Evolutionary conservation across 1,284 basidiomycete species (phyloP).

Genomic region (Somion occarium): DNA sequence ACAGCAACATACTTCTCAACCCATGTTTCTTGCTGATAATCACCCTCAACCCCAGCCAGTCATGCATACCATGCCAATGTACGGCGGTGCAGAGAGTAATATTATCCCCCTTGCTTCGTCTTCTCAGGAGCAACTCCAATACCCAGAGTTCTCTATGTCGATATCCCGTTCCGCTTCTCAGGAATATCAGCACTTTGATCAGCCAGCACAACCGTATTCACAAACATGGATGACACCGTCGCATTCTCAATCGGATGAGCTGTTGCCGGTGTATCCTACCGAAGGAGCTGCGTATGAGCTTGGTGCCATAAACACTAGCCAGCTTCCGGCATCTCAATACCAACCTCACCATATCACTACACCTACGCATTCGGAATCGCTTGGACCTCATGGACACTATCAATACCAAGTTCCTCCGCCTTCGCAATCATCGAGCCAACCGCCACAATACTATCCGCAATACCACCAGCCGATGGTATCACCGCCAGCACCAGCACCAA

Average conservation of each 20-base stretch:
- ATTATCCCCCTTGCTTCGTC: neutral
- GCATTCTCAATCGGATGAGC: neutral
- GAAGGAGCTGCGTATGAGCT: neutral
- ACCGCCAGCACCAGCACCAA: neutral
- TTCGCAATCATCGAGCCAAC: neutral
- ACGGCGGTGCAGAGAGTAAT: neutral
- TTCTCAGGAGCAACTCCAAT: neutral
- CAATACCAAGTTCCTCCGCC: neutral
- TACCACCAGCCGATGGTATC: constrained; percentile 2
- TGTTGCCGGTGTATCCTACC: neutral
- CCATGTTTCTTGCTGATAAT: neutral
- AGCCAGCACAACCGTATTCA: neutral
- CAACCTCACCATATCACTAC: constrained; percentile 1
- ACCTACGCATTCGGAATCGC: neutral
- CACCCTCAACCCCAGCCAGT: neutral
- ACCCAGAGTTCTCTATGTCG: neutral
- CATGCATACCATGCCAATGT: neutral
- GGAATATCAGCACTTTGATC: neutral
- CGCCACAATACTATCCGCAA: constrained; percentile 2
- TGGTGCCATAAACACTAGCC: neutral
- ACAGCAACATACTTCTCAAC: neutral
- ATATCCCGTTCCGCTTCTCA: neutral
- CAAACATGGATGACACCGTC: neutral
- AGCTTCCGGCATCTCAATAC: neutral
- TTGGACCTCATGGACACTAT: neutral